Evolutionary conservation across 768 basidiomycete genomes (phyloP).

Genomic region (Candolleomyces aberdarensis): DNA sequence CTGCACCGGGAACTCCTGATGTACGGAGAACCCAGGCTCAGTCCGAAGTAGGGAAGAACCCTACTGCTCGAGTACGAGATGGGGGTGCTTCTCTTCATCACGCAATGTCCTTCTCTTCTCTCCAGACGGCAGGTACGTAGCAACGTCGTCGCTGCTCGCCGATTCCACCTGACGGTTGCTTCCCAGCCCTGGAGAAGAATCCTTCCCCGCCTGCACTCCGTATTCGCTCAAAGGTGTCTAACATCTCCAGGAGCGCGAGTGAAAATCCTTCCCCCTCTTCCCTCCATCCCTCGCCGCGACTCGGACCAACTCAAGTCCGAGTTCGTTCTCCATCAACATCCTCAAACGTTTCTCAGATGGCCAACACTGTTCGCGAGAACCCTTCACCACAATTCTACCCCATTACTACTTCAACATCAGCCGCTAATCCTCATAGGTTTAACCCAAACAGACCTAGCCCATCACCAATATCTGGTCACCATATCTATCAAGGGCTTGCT

Average conservation of each 20-base stretch:
- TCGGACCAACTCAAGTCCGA: conserved; percentile 21
- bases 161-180: conserved; percentile 13
- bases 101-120: conserved; percentile 33
- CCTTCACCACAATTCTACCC: conserved; percentile 43
- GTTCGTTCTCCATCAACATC: conserved; percentile 41
- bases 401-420: conserved; percentile 52
- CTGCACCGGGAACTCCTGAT: conserved; percentile 32
- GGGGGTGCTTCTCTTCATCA: conserved; percentile 35
- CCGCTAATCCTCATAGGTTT: conserved; percentile 60
- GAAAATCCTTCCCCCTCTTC: conserved; percentile 15
- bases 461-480: conserved; percentile 23
- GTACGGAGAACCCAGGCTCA: conserved; percentile 23
- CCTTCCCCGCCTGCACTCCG: conserved; percentile 28
- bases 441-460: conserved; percentile 30
- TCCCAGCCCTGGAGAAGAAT: conserved; percentile 16
- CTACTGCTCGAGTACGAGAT: conserved; percentile 19
- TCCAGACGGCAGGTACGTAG: conserved; percentile 22
- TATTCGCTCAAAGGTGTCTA: conserved; percentile 64
- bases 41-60: conserved; percentile 18
- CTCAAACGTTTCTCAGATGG: conserved; percentile 28
- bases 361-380: conserved; percentile 18
- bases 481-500: conserved; percentile 29
- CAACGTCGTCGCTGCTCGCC: conserved; percentile 7
- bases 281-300: conserved; percentile 18
- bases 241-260: conserved; percentile 35